phyloP scores from a whole-genome alignment of 176 grass and related monocot genomes.

The Puya raimondii region DNA sequence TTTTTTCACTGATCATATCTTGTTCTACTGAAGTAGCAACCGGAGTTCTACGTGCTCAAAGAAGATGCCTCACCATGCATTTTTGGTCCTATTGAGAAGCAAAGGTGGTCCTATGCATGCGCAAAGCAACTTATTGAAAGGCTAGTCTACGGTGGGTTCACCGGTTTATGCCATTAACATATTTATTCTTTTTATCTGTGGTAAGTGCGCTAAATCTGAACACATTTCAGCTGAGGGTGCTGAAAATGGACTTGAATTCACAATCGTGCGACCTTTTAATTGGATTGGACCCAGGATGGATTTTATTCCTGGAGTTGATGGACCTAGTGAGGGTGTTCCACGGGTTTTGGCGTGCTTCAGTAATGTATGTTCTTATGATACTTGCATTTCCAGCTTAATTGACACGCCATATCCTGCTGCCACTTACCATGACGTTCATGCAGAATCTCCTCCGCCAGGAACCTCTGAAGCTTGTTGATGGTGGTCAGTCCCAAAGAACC shows the following conservation, averaged over 20 bases:
- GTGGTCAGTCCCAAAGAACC: constrained; percentile 82
- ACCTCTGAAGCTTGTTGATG: constrained; percentile 85
- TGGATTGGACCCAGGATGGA: constrained; percentile 99
- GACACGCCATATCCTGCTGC: background rate
- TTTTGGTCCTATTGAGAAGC: constrained; percentile 87
- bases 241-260: constrained; percentile 80
- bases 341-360: constrained; percentile 97
- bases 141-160: constrained; percentile 67
- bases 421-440: background rate
- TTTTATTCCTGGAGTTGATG: constrained; percentile 96
- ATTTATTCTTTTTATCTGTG: constrained; percentile 1
- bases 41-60: constrained; percentile 82
- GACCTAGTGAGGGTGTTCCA: constrained; percentile 92
- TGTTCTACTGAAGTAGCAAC: constrained; percentile 41
- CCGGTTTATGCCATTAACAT: constrained; percentile 2
- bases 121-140: constrained; percentile 97
- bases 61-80: constrained; percentile 93
- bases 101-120: constrained; percentile 89
- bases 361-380: constrained; percentile 41
- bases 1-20: constrained; percentile 17
- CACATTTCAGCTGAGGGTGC: constrained; percentile 68
- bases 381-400: background rate
- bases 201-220: constrained; percentile 16
- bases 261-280: constrained; percentile 95
- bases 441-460: constrained; percentile 88